These are phyloP conservation scores for Parathielavia hyrcaniae DNA, from an alignment of 495 filamentous ascomycete species.

Conservation along the genomic window DNA sequence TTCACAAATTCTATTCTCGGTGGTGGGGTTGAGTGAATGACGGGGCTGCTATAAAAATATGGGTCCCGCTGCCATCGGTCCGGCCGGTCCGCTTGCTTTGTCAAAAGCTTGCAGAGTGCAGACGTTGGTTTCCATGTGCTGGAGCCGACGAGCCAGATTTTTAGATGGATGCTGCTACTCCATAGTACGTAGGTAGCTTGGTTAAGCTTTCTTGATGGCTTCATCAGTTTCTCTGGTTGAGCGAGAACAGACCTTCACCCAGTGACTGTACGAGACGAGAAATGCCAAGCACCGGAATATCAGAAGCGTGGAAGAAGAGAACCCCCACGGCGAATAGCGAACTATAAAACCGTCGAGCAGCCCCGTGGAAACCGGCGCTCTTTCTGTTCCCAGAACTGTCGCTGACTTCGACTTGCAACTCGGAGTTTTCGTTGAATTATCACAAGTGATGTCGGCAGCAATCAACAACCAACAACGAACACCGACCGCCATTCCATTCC, in stretches of 20 bases:
- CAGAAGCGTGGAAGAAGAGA: background rate
- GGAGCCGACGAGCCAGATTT: too few species aligned
- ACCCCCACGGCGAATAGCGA: background rate
- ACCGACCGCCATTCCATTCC: background rate
- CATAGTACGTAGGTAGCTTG: background rate
- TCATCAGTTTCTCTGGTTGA: too few species aligned
- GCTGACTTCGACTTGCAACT: background rate
- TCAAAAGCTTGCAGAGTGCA: too few species aligned
- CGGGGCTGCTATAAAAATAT: background rate
- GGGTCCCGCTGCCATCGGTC: too few species aligned
- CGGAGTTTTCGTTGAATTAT: background rate
- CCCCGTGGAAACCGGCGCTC: background rate
- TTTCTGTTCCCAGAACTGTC: background rate
- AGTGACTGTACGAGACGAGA: background rate
- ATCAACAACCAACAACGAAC: background rate
- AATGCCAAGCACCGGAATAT: background rate
- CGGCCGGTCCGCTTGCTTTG: too few species aligned
- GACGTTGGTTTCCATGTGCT: too few species aligned
- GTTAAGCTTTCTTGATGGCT: background rate
- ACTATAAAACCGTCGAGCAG: background rate
- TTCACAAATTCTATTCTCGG: constrained; percentile 11
- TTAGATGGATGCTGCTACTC: background rate
- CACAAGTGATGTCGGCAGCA: background rate
- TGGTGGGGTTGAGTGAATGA: background rate
- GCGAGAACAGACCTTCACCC: too few species aligned